A percentile compares a stretch with the other conserved stretches of the same genome.
phyloP scores from a whole-genome alignment of 352 stramenopile species.

The Phytophthora lateralis region DNA sequence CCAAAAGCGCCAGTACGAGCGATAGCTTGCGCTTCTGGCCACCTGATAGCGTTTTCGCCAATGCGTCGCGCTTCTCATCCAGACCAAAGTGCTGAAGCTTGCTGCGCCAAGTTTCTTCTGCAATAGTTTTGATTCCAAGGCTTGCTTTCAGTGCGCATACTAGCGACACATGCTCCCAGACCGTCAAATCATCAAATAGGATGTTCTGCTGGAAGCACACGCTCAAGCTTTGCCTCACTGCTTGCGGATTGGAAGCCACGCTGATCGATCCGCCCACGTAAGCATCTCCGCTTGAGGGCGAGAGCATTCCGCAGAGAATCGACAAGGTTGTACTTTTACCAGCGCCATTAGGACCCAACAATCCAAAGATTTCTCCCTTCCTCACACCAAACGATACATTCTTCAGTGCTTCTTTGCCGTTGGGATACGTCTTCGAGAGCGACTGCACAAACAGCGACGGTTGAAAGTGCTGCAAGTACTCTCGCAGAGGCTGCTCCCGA shows the following conservation, averaged over 20 bases:
- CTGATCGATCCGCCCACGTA: conserved; percentile 61
- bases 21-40: conserved; percentile 86
- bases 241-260: conserved; percentile 50
- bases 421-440: conserved; percentile 72
- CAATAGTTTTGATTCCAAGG: conserved; percentile 55
- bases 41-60: conserved; percentile 73
- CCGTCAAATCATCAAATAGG: conserved; percentile 73
- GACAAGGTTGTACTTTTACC: conserved; percentile 97
- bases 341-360: conserved; percentile 94
- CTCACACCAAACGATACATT: conserved; percentile 89
- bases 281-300: conserved; percentile 73
- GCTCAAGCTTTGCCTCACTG: conserved; percentile 71
- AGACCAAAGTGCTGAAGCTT: conserved; percentile 76
- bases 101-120: conserved; percentile 50
- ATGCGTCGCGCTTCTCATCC: conserved; percentile 64
- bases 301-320: conserved; percentile 94
- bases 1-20: conserved; percentile 75
- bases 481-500: conserved; percentile 58
- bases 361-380: conserved; percentile 92
- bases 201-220: conserved; percentile 90
- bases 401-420: conserved; percentile 79
- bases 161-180: conserved; percentile 76
- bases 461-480: conserved; percentile 63
- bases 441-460: conserved; percentile 62
- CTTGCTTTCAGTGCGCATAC: conserved; percentile 71